Evolutionary conservation across 2,329 filamentous ascomycete species (phyloP).

Genomic region (Diaporthe sp.): DNA sequence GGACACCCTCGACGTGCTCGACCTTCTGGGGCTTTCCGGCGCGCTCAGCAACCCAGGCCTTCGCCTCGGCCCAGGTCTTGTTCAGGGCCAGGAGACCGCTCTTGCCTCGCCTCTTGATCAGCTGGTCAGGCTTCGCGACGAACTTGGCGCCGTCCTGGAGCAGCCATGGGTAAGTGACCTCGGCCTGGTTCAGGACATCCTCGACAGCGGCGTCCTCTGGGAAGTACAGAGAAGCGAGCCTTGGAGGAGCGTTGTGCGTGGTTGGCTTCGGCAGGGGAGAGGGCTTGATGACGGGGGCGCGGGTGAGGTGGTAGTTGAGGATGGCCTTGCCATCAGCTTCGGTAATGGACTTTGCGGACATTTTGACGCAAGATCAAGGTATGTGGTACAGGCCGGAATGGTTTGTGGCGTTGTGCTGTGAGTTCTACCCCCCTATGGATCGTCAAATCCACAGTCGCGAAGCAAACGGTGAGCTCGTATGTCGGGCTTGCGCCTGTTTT

Average conservation of each 20-base stretch:
- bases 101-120: slow-evolving; percentile 99
- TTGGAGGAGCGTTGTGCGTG: slow-evolving; percentile 93
- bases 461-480: slow-evolving; percentile 35
- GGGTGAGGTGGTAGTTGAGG: slow-evolving; percentile 99
- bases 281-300: slow-evolving; percentile 97
- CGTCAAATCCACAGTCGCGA: slow-evolving; percentile 41
- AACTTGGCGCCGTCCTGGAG: slow-evolving; percentile 87
- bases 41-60: slow-evolving; percentile 92
- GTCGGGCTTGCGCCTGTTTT: slow-evolving; percentile 36
- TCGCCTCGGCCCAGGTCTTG: slow-evolving; percentile 96
- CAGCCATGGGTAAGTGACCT: slow-evolving; percentile 97
- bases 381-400: slow-evolving; percentile 41
- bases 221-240: slow-evolving; percentile 93
- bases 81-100: slow-evolving; percentile 96
- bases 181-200: slow-evolving; percentile 92
- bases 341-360: slow-evolving; percentile 97
- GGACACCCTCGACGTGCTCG: slow-evolving; percentile 88
- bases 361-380: slow-evolving; percentile 57
- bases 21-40: slow-evolving; percentile 94
- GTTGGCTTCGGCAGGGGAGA: slow-evolving; percentile 87
- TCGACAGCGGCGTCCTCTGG: slow-evolving; percentile 87
- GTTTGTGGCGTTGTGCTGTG: slow-evolving; percentile 34
- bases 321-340: slow-evolving; percentile 99
- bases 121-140: slow-evolving; percentile 96
- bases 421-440: slow-evolving; percentile 32